Percentiles rank a stretch among this genome's conserved stretches.
These are phyloP conservation scores for Colletotrichum coccodes DNA, from an alignment of 2,329 filamentous ascomycete genomes.

Conservation along the genomic window DNA sequence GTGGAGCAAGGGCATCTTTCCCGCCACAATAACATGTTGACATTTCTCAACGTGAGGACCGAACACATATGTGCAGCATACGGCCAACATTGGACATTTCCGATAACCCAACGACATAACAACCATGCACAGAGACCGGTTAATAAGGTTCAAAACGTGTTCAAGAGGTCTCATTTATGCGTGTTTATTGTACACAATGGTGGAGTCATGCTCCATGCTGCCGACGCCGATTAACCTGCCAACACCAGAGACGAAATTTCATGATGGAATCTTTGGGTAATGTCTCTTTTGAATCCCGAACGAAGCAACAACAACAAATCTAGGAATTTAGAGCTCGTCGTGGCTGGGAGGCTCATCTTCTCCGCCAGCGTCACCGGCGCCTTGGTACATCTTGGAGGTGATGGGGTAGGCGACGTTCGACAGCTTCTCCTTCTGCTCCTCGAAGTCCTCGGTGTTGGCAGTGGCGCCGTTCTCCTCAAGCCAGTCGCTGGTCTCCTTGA, in stretches of 20 bases:
- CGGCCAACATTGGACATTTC: not conserved
- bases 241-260: slow-evolving; percentile 33
- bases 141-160: slow-evolving; percentile 18
- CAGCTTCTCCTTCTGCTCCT: slow-evolving; percentile 99
- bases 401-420: slow-evolving; percentile 97
- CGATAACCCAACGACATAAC: not conserved
- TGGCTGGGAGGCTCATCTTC: slow-evolving; percentile 76
- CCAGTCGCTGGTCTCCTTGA: slow-evolving; percentile 98
- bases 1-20: no score
- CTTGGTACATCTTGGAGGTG: slow-evolving; percentile 94
- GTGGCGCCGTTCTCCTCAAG: slow-evolving; percentile 92
- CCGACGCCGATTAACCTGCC: slow-evolving; percentile 34
- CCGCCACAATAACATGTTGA: no score
- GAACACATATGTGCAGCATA: no score
- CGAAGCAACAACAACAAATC: slow-evolving; percentile 33
- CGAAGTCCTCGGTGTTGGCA: slow-evolving; percentile 92
- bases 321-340: slow-evolving; percentile 78
- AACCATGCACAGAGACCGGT: no score
- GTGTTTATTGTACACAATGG: slow-evolving; percentile 32
- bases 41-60: not conserved
- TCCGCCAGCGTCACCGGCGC: slow-evolving; percentile 69
- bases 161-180: slow-evolving; percentile 33
- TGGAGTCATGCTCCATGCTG: slow-evolving; percentile 33
- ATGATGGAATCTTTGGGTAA: slow-evolving; percentile 31
- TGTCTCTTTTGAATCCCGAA: slow-evolving; percentile 33